Base-by-base conservation (phyloP, 257 asterid species). In the Rauvolfia tetraphylla region DNA sequence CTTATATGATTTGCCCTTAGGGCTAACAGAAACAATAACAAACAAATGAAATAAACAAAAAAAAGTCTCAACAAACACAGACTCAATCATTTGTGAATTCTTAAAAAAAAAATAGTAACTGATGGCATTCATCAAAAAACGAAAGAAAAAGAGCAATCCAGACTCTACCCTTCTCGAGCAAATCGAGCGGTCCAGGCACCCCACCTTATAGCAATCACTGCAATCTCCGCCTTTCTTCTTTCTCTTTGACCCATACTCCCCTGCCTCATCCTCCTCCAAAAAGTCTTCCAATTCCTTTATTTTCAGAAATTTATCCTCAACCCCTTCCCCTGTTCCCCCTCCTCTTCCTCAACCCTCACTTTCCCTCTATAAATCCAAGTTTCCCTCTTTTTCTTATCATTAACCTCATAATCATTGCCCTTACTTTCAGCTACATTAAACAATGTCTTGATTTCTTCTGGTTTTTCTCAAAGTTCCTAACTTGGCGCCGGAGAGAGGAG, bases 231-330 rank as follows among this genome's bases (percentile, higher is more conserved):
- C 85, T 66, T 25, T 85, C 78, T 83, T 85, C 71, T 84, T 86
- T 77, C 77, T 85, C 88, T 82, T 80, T 63, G 80, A 18, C 49
- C 97, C 97, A 81, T 89, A 95, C 80, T 91, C 97, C 79, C 88
- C 84, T 10, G 87, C 96, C 80, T 95, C 99, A 59, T 91, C 98
- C 41, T 82, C 89, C 70, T 80, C 84, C 83, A 95, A 63, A 71
- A 87, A 91, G 83, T 89, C 83, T 82, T 95, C 95, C 88, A 95
- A 76, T 82, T 95, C 98, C 41, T 89, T 85, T 68, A 91, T 89
- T 85, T 95, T 95, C 82, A 95, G 85, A 81, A 95, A 95, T 81
- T 79, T 80, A 78, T 92, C 98, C 72, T 94, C 98, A 65, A 92
- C 89, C 6, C 88, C 92, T 25, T 84, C 85, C 57, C 83, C 0